Conservation (phyloP, 192 early-diverging fungal species). For the Coemansia sp. region DNA sequence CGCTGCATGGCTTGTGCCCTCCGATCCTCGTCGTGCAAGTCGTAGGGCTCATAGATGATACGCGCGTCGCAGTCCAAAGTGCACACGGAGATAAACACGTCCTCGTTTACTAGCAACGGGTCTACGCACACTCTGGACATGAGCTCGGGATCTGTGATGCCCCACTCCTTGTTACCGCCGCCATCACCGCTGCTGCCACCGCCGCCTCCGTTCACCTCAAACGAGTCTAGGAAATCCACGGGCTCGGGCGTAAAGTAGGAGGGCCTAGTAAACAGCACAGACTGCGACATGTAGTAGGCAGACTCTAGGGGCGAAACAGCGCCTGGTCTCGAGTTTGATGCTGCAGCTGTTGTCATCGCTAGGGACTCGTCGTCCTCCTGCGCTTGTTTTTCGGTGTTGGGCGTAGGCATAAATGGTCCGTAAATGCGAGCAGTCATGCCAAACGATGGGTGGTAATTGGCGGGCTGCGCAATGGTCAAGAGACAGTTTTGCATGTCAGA, state of each 20-base stretch:
- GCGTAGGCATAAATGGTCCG: conserved; percentile 16
- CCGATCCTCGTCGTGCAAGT: conserved; percentile 33
- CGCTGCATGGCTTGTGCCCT: conserved; percentile 1
- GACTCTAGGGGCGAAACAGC: conserved; percentile 27
- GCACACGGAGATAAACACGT: conserved; percentile 42
- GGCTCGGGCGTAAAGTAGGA: conserved; percentile 42
- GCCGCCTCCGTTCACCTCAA: neutral
- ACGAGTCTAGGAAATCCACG: conserved; percentile 9
- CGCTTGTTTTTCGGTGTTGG: neutral
- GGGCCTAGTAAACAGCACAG: conserved; percentile 37
- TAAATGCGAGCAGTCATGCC: conserved; percentile 47
- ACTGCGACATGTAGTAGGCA: conserved; percentile 40
- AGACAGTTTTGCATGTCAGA: conserved; percentile 53
- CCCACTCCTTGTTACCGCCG: conserved; percentile 28
- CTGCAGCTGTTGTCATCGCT: no score
- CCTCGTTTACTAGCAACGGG: conserved; percentile 38
- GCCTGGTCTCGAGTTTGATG: neutral
- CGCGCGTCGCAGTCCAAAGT: conserved; percentile 19
- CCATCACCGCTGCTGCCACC: neutral
- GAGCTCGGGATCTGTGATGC: conserved; percentile 32
- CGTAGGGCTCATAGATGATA: conserved; percentile 39
- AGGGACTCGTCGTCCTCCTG: conserved; percentile 14
- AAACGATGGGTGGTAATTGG: conserved; percentile 43
- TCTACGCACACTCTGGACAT: conserved; percentile 44
- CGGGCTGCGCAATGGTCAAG: conserved; percentile 34